phyloP scores from a whole-genome alignment of 768 basidiomycete genomes.

The Russula griseocarnosa region DNA sequence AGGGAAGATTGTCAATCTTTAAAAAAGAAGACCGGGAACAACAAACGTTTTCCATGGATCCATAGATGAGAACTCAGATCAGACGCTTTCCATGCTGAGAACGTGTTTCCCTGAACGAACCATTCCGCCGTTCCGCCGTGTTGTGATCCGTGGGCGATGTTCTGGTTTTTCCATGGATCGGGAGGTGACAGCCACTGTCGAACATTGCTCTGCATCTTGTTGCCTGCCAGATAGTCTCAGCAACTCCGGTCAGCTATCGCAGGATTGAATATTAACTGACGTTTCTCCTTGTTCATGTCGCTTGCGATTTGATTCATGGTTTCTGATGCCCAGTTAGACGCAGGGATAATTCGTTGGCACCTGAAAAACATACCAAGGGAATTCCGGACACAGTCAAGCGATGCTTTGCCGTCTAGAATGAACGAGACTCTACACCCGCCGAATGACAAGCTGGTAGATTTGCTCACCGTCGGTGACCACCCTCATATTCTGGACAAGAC shows the following conservation, averaged over 20 bases:
- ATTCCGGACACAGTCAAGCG: neutral
- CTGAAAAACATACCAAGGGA: neutral
- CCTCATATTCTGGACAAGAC: neutral
- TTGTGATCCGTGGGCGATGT: neutral
- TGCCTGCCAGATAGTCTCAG: neutral
- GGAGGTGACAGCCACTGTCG: neutral
- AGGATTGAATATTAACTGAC: neutral
- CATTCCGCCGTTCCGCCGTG: neutral
- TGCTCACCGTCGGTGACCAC: neutral
- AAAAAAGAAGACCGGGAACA: neutral
- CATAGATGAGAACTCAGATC: neutral
- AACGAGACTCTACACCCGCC: neutral
- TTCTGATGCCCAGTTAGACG: neutral
- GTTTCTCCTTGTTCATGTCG: neutral
- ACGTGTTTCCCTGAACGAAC: neutral
- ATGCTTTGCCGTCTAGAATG: neutral
- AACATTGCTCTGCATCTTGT: neutral
- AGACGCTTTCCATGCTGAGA: neutral
- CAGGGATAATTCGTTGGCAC: rapidly evolving
- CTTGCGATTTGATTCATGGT: neutral
- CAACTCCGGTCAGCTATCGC: neutral
- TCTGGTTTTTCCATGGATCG: neutral
- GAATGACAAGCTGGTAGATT: no score
- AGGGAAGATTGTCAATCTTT: neutral
- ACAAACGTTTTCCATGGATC: neutral